These are phyloP conservation scores for Spathaspora boniae DNA, from an alignment of 805 yeast genomes.

Conservation along the genomic window DNA sequence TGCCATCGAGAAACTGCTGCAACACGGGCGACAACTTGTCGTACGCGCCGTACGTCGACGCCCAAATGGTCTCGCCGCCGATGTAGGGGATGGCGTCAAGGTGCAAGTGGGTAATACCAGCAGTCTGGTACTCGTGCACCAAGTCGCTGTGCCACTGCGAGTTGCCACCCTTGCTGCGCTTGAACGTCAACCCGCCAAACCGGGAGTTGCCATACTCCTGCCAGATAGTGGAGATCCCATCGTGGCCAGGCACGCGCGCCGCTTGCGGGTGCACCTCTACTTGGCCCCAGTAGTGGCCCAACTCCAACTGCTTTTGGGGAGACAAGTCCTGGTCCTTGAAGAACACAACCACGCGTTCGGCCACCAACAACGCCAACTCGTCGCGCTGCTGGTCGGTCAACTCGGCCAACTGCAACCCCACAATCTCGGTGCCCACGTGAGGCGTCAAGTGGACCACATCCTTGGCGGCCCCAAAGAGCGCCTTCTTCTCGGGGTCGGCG, in stretches of 20 bases:
- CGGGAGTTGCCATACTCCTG: conserved; percentile 26
- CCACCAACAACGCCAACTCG: conserved; percentile 26
- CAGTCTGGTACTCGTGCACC: conserved; percentile 34
- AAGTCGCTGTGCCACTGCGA: conserved; percentile 36
- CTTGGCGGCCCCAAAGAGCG: conserved; percentile 25
- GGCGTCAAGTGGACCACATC: conserved; percentile 24
- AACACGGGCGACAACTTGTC: conserved; percentile 52
- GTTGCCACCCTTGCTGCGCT: conserved; percentile 21
- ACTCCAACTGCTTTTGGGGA: conserved; percentile 27
- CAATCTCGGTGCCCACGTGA: conserved; percentile 27
- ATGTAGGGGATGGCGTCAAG: conserved; percentile 39
- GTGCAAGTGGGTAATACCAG: conserved; percentile 37
- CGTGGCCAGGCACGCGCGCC: conserved; percentile 15
- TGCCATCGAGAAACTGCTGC: conserved; percentile 50
- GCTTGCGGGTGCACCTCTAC: conserved; percentile 29
- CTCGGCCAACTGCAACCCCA: conserved; percentile 26
- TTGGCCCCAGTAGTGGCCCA: conserved; percentile 28
- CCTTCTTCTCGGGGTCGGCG: conserved; percentile 32
- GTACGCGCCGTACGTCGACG: conserved; percentile 56
- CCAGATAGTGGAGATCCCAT: conserved; percentile 42
- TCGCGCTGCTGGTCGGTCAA: conserved; percentile 25
- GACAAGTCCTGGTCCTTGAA: conserved; percentile 30
- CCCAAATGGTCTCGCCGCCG: conserved; percentile 59
- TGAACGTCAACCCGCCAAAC: conserved; percentile 26
- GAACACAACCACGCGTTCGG: conserved; percentile 29